Base-by-base conservation (phyloP, 305 asterid genomes). In the Fraxinus sp. region DNA sequence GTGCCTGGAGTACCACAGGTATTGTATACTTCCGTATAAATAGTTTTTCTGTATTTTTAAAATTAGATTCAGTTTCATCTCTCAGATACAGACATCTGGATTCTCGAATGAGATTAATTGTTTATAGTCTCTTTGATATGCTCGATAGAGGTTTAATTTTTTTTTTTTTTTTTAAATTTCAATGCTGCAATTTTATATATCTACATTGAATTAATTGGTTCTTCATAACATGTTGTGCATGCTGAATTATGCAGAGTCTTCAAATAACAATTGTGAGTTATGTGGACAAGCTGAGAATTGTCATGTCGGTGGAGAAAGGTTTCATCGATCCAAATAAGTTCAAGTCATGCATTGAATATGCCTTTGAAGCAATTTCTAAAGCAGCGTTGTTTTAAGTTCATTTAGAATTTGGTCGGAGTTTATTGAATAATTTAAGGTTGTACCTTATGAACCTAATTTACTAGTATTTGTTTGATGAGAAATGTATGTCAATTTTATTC, bases 1-100 rank as follows among this genome's bases (percentile, higher is more conserved):
- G 88, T 90, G 1, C 86, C 86, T 1, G 96, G 94, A 0, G 57
- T 86, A 33, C 96, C 96, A 9, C 90, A 92, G 91, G 94, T 91
- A 84, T 10, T 24, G 6, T 64, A 64, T 20, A 3, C 57, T 46
- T 0, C 6, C 18, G 4, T 46, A 41, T 33, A 86, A 86, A 8
- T 91, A 94, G 24, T 36, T 92, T 52, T 92, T 91, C 81, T 92
- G 90, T 41, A 85, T 59, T 59, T n/a, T 6, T 59, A 6, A 4
- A 55, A 55, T 57, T 5, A 57, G 66, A 16, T 57, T 55, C 24
- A 16, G 20, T n/a, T 49, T 49, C 2, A 49, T 7, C 20, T 49
- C 59, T 49, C 20, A 4, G 59, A 49, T 14, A 14, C 14, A 16
- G 7, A 49, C 7, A 49, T 14, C 20, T 13, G 7, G 6, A 49